Percentiles rank a stretch among this genome's conserved stretches.
Evolutionary conservation across 208 protist genomes (phyloP).

Genomic region (Zelonia costaricensis): DNA sequence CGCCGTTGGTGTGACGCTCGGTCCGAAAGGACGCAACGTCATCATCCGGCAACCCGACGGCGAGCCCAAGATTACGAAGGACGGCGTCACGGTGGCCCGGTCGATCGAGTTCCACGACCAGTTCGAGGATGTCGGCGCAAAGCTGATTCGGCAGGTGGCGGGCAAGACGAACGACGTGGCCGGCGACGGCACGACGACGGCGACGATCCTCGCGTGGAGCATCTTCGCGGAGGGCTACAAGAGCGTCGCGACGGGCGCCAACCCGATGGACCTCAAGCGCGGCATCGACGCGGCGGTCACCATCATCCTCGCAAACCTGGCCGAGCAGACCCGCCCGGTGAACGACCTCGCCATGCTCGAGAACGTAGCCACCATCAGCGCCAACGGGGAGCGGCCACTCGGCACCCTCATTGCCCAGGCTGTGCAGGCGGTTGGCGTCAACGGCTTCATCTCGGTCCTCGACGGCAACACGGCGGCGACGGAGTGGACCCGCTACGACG

Average conservation of each 20-base stretch:
- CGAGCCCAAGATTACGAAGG: slow-evolving; percentile 99
- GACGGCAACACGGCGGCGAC: slow-evolving; percentile 97
- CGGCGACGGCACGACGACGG: slow-evolving; percentile 99
- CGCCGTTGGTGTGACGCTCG: slow-evolving; percentile 98
- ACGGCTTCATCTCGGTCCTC: slow-evolving; percentile 99
- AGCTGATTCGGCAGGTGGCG: slow-evolving; percentile 96
- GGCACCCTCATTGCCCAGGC: slow-evolving; percentile 97
- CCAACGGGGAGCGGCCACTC: slow-evolving; percentile 98
- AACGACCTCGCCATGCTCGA: slow-evolving; percentile 91
- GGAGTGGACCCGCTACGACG: slow-evolving; percentile 97
- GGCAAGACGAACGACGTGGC: slow-evolving; percentile 98
- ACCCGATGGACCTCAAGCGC: slow-evolving; percentile 99
- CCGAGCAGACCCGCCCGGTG: slow-evolving; percentile 93
- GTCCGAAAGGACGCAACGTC: slow-evolving; percentile 99
- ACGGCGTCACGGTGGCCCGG: slow-evolving; percentile 99
- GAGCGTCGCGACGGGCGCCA: slow-evolving; percentile 98
- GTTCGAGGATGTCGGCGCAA: slow-evolving; percentile 98
- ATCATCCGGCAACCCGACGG: slow-evolving; percentile 98
- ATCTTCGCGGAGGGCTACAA: slow-evolving; percentile 99
- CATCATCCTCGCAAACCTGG: slow-evolving; percentile 89
- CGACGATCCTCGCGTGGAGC: slow-evolving; percentile 98
- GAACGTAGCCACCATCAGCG: slow-evolving; percentile 99
- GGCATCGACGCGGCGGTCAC: slow-evolving; percentile 98
- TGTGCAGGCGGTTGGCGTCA: slow-evolving; percentile 98
- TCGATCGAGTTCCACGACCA: slow-evolving; percentile 98